A percentile compares a stretch with the other conserved stretches of the same genome.
Conservation (phyloP, 2,329 filamentous ascomycete genomes). For the Moelleriella libera region DNA sequence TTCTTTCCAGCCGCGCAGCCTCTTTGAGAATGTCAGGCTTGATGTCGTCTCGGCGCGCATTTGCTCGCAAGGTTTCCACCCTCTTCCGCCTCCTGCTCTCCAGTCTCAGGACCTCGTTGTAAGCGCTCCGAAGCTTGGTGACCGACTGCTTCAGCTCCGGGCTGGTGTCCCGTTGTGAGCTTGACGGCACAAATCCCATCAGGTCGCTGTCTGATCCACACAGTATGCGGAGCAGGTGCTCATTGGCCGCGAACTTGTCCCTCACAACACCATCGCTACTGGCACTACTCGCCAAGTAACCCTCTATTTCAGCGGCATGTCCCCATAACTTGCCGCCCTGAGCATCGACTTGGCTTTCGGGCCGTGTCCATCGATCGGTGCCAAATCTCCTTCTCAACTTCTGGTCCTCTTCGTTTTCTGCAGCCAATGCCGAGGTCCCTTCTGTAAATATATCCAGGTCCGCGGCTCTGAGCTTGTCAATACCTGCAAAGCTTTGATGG, state of each 20-base stretch:
- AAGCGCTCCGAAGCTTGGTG: conserved; percentile 58
- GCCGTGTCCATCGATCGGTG: conserved; percentile 70
- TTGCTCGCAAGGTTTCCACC: conserved; percentile 64
- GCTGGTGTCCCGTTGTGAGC: conserved; percentile 63
- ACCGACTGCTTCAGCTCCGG: conserved; percentile 70
- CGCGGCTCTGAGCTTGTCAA: conserved; percentile 72
- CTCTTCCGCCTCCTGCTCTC: conserved; percentile 71
- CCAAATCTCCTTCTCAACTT: conserved; percentile 64
- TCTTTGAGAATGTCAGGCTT: conserved; percentile 72
- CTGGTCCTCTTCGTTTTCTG: conserved; percentile 76
- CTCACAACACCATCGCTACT: conserved; percentile 49
- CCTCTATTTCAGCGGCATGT: conserved; percentile 65
- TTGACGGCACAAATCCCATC: conserved; percentile 81
- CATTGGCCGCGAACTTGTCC: conserved; percentile 64
- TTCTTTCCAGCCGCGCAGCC: conserved; percentile 70
- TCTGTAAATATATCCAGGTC: conserved; percentile 72
- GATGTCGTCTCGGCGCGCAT: conserved; percentile 77
- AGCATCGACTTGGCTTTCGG: conserved; percentile 54
- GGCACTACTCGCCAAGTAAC: conserved; percentile 59
- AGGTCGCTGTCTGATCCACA: conserved; percentile 68
- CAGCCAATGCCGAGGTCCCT: conserved; percentile 60
- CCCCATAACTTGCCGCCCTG: conserved; percentile 55
- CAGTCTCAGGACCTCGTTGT: conserved; percentile 74
- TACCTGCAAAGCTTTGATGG: conserved; percentile 71
- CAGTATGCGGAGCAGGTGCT: conserved; percentile 61